Evolutionary conservation across 768 basidiomycete species (phyloP), one percentile per base, ranked within the genome.

Genomic region (Kwoniella botswanensis): DNA sequence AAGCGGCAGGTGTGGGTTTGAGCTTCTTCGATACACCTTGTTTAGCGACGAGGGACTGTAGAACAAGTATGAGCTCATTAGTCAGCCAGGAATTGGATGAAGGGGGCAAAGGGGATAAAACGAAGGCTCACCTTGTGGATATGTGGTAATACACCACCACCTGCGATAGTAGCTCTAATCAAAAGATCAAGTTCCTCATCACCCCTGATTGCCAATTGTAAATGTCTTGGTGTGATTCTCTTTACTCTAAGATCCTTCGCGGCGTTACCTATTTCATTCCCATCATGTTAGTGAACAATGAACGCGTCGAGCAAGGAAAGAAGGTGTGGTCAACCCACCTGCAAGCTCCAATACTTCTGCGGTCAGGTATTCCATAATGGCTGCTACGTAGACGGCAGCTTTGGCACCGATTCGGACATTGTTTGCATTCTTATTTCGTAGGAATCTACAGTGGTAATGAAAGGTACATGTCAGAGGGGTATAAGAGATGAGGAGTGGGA

Each of bases 111-210:
- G 66, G 55, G 50, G 15, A 57, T 3, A 9, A n/a, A 52, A 15
- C 22, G 21, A 42, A 53, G 41, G 10, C 82, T 18, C 41, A 82
- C 82, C 76, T 83, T 83, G 81, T 83, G 82, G 71, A 83, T 82
- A 67, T 83, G 79, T 46, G 82, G 82, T 58, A 84, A 71, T 35
- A 85, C 84, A 81, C 84, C 85, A 78, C 85, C 85, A 72, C 85
- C 84, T 13, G 94, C 93, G 77, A 97, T 96, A 3, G 95, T 97
- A 3, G 94, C 95, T 65, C 90, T 89, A 35, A 98, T 94, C 70
- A 98, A 89, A 18, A 89, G 91, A 82, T 98, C 95, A n/a, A 98
- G 90, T 81, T 98, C 95, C 84, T 97, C 94, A 83, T 98, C 95
- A 43, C 95, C 95, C 71, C 94, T 91, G 74, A 98, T 98, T 29